A percentile compares a stretch with the other conserved stretches of the same genome.
Evolutionary conservation across 257 asterid species (phyloP).

Genomic region (Knoxia roxburghii): DNA sequence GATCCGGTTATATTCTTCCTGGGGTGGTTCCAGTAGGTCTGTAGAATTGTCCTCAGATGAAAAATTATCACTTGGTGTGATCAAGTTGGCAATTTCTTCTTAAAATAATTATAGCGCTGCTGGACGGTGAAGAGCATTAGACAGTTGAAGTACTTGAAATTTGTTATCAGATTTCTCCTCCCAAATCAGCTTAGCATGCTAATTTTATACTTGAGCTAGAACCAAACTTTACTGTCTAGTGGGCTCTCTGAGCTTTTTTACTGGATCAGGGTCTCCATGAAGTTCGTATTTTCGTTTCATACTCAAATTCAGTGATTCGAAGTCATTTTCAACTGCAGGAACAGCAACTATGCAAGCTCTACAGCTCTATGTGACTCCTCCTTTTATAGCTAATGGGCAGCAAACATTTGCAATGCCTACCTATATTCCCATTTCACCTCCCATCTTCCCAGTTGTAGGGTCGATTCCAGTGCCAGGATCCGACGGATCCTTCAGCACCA

Average conservation of each 20-base stretch:
- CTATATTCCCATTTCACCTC: slow-evolving; percentile 49
- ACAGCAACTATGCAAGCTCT: slow-evolving; percentile 47
- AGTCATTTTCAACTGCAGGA: slow-evolving; percentile 35
- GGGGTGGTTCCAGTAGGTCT: not conserved
- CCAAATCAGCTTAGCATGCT: not conserved
- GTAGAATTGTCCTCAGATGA: not conserved
- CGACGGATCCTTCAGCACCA: slow-evolving; percentile 39
- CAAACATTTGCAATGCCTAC: slow-evolving; percentile 47
- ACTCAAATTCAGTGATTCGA: not conserved
- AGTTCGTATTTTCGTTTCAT: not conserved
- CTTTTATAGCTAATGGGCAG: slow-evolving; percentile 37
- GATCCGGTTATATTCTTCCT: not conserved
- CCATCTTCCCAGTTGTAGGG: slow-evolving; percentile 42
- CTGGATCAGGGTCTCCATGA: not conserved
- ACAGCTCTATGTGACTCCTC: slow-evolving; percentile 55
- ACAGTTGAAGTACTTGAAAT: not conserved
- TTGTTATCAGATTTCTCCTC: not conserved
- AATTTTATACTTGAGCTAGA: not conserved
- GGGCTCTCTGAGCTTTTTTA: not conserved
- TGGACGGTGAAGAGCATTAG: not conserved
- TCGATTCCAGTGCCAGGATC: slow-evolving; percentile 47
- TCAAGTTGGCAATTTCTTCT: not conserved
- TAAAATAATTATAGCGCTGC: not conserved
- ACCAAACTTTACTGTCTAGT: not conserved
- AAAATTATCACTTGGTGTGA: not conserved